Conservation (phyloP, 2,329 filamentous ascomycete species). For the Paecilomyces formosus region DNA sequence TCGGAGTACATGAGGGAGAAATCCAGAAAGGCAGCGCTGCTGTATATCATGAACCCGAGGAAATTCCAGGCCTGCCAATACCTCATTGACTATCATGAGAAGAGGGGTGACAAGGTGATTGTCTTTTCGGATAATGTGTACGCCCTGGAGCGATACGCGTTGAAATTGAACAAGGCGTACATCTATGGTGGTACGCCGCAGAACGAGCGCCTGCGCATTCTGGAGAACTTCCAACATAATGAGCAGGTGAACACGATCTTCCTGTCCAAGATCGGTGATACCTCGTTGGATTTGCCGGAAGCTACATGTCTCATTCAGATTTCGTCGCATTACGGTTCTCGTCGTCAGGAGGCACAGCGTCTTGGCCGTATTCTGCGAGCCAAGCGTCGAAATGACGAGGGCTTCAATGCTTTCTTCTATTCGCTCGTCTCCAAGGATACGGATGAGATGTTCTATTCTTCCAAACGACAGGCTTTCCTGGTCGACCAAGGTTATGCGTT, state of each 20-base stretch:
- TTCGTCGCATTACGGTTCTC: conserved; percentile 93
- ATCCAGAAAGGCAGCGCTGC: conserved; percentile 57
- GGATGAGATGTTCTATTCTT: conserved; percentile 95
- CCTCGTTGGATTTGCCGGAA: conserved; percentile 92
- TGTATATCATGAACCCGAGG: conserved; percentile 95
- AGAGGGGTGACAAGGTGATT: conserved; percentile 91
- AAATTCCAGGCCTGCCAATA: conserved; percentile 98
- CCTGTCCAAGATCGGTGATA: conserved; percentile 95
- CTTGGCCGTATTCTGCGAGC: conserved; percentile 88
- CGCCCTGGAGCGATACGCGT: conserved; percentile 76
- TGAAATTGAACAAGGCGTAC: conserved; percentile 75
- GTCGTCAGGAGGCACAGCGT: conserved; percentile 91
- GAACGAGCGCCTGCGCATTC: conserved; percentile 72
- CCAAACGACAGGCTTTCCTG: conserved; percentile 91
- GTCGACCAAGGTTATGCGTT: conserved; percentile 98
- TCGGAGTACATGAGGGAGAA: conserved; percentile 77
- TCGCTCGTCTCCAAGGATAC: conserved; percentile 96
- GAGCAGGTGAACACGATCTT: conserved; percentile 86
- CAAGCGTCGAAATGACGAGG: conserved; percentile 92
- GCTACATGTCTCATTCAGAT: conserved; percentile 97
- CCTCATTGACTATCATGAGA: conserved; percentile 96
- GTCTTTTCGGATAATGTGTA: conserved; percentile 98
- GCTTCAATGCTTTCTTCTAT: conserved; percentile 99
- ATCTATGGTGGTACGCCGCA: conserved; percentile 88
- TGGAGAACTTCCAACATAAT: conserved; percentile 95